phyloP scores from a whole-genome alignment of 2,329 filamentous ascomycete genomes.

The Xylariaceae sp. region DNA sequence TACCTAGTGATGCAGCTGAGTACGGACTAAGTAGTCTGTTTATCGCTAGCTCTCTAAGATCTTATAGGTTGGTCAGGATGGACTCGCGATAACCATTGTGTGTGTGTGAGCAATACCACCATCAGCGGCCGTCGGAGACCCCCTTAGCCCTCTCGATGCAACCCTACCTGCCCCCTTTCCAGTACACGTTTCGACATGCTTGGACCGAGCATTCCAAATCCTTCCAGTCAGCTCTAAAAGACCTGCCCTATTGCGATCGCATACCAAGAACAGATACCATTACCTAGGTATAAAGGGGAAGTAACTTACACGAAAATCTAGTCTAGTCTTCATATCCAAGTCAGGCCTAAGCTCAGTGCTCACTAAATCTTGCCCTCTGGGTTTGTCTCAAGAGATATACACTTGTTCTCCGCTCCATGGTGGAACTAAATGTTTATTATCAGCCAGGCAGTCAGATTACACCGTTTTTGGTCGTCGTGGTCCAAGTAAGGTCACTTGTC shows the following conservation, averaged over 20 bases:
- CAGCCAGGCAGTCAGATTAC: neutral
- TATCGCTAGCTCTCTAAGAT: conserved; percentile 1
- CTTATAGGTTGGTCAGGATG: neutral
- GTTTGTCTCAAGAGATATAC: too few relatives aligned
- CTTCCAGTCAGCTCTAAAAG: neutral
- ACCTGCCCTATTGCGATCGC: neutral
- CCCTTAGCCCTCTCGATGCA: neutral
- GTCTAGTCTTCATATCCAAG: neutral
- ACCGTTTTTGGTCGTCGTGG: conserved; percentile 1
- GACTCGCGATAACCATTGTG: neutral
- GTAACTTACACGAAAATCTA: too few relatives aligned
- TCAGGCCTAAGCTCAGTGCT: too few relatives aligned
- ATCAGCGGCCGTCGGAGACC: neutral
- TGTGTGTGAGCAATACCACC: neutral
- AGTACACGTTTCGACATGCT: neutral
- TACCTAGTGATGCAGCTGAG: conserved; percentile 7
- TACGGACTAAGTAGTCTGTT: neutral
- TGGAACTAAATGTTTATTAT: neutral
- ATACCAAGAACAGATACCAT: neutral
- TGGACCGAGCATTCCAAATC: conserved; percentile 1
- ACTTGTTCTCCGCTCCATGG: neutral
- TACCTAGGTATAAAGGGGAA: neutral
- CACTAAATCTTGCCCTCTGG: too few relatives aligned
- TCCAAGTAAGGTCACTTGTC: neutral
- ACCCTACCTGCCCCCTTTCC: neutral